Evolutionary conservation across 768 basidiomycete genomes (phyloP), one percentile per base, ranked within the genome.

Genomic region (Rhodotorula toruloides): DNA sequence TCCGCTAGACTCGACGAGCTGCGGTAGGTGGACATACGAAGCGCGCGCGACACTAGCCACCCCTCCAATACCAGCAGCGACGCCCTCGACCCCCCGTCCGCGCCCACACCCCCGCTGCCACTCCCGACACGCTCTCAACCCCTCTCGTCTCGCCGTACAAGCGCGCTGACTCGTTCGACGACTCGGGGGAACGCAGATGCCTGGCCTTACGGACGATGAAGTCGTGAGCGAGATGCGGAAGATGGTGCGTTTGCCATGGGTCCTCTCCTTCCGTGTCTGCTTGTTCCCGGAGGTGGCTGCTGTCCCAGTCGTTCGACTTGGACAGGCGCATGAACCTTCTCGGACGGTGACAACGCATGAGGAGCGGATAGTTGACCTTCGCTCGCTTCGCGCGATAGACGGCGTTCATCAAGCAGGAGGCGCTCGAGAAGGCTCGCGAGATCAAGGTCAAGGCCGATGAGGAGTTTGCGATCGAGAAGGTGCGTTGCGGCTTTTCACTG

Each of bases 391-490:
- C 48, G 10, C 46, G 39, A 10, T 32, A 94, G 93, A 90, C 94
- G 53, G 87, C 91, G 58, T 97, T 97, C 82, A 98, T 98, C 83
- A 94, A 90, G 80, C 96, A 98, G 76, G 96, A 99, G 79, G 94
- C 94, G 8, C 78, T 90, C 71, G 94, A 99, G 81, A 99, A 99
- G 80, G 93, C 91, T 1, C 82, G 96, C 13, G 96, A 99, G 80
- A 92, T 99, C 67, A 87, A 84, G 70, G 91, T 97, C 66, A 99
- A 99, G 78, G 94, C 96, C 0, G 92, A 99, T 68, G 93, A 98
- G 78, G 94, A 99, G 80, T 98, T 98, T 76, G 89, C 94, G 27
- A 98, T 99, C 72, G 96, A 99, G 78, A 99, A 99, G 84, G 93
- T 80, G 57, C 29, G 77, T 65, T 32, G 8, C 19, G 19, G 5